Conservation (phyloP, 148 eudicot species). For the Amaranthus hypochondriacus region DNA sequence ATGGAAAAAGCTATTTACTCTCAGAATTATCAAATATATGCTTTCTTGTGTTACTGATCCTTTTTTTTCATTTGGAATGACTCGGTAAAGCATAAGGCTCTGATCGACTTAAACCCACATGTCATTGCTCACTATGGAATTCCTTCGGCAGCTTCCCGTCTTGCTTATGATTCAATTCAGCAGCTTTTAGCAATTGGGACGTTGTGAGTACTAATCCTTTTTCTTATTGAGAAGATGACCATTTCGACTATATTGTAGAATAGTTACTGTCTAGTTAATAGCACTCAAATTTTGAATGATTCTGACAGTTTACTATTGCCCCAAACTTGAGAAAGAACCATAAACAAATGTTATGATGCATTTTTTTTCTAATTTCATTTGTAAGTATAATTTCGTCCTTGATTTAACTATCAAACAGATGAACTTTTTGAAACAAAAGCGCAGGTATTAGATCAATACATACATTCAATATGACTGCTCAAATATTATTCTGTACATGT, state of each 20-base stretch:
- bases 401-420: not conserved
- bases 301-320: not conserved
- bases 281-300: not conserved
- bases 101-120: slow-evolving; percentile 46
- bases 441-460: not conserved
- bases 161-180: slow-evolving; percentile 86
- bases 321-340: slow-evolving; percentile 7
- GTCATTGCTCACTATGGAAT: slow-evolving; percentile 80
- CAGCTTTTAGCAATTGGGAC: slow-evolving; percentile 85
- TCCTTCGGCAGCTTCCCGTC: slow-evolving; percentile 83
- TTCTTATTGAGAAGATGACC: not conserved
- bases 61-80: slow-evolving; percentile 20
- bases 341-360: not conserved
- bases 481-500: slow-evolving; percentile 16
- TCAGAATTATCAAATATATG: not conserved
- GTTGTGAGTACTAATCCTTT: slow-evolving; percentile 48
- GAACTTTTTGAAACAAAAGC: not conserved
- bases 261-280: not conserved
- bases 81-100: slow-evolving; percentile 24
- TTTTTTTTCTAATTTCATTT: not conserved
- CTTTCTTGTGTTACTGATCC: slow-evolving; percentile 3
- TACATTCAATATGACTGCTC: not conserved
- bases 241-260: not conserved
- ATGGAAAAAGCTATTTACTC: not conserved
- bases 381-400: not conserved